Percentiles rank a stretch among this genome's conserved stretches.
Conservation (phyloP, 306 rosid genomes). For the Astragalus glycyphyllos region DNA sequence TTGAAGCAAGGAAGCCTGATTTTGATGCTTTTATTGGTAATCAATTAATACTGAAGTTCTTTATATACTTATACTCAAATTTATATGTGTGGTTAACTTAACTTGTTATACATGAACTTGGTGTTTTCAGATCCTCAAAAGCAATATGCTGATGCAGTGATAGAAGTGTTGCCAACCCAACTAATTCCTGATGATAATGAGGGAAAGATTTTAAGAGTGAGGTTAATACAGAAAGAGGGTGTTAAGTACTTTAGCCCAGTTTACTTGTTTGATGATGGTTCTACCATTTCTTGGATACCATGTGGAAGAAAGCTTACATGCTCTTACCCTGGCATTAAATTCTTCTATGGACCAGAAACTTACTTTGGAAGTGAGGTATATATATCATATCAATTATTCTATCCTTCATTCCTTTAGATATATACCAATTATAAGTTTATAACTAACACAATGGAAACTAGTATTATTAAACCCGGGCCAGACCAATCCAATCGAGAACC, state of each 20-base stretch:
- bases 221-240: conserved; percentile 92
- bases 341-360: conserved; percentile 82
- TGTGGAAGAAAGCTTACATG: conserved; percentile 99
- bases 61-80: neutral
- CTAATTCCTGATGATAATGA: conserved; percentile 91
- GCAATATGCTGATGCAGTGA: conserved; percentile 97
- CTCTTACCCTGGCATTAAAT: conserved; percentile 98
- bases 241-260: conserved; percentile 82
- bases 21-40: conserved; percentile 95
- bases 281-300: conserved; percentile 94
- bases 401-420: neutral
- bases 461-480: too few relatives aligned
- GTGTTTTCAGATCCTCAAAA: conserved; percentile 82
- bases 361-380: conserved; percentile 83
- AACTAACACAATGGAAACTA: too few relatives aligned
- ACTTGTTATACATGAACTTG: neutral
- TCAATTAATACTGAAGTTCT: neutral
- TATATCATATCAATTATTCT: neutral
- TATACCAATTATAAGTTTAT: too few relatives aligned
- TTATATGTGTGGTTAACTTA: neutral
- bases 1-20: conserved; percentile 96
- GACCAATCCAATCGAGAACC: too few relatives aligned
- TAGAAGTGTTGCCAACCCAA: conserved; percentile 91
- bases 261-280: conserved; percentile 97
- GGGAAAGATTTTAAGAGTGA: conserved; percentile 91